Evolutionary conservation across 257 asterid species (phyloP).

Genomic region (Solanum pinnatisectum): DNA sequence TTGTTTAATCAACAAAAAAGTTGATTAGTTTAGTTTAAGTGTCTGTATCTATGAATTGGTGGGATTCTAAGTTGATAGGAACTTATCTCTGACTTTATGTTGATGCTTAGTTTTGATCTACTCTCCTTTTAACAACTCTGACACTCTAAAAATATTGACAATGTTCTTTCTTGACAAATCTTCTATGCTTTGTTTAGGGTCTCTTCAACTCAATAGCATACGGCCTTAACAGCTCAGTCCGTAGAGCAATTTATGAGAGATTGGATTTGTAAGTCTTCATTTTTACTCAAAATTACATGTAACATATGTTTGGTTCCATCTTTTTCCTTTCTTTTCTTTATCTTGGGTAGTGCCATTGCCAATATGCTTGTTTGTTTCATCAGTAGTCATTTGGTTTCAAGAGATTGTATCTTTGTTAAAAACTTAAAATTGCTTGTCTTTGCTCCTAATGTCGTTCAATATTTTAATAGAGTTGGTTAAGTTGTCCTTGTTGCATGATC

Average conservation of each 20-base stretch:
- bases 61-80: neutral
- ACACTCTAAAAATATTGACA: neutral
- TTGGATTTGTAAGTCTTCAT: slow-evolving; percentile 68
- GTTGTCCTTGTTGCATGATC: neutral
- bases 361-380: neutral
- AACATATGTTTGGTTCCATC: neutral
- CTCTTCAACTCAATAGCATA: slow-evolving; percentile 92
- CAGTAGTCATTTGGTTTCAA: neutral
- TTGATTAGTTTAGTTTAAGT: neutral
- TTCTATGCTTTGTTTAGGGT: slow-evolving; percentile 42
- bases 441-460: neutral
- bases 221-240: slow-evolving; percentile 90
- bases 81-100: neutral
- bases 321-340: neutral
- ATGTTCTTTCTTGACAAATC: neutral
- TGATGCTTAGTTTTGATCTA: neutral
- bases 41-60: neutral
- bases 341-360: neutral
- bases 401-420: neutral
- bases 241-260: slow-evolving; percentile 81
- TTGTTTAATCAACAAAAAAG: neutral
- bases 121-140: neutral
- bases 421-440: neutral
- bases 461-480: neutral
- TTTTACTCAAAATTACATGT: neutral